Percentiles rank a stretch among this genome's conserved stretches.
These are phyloP conservation scores for Aspergillus indologenus DNA, from an alignment of 495 filamentous ascomycete species.

Conservation along the genomic window DNA sequence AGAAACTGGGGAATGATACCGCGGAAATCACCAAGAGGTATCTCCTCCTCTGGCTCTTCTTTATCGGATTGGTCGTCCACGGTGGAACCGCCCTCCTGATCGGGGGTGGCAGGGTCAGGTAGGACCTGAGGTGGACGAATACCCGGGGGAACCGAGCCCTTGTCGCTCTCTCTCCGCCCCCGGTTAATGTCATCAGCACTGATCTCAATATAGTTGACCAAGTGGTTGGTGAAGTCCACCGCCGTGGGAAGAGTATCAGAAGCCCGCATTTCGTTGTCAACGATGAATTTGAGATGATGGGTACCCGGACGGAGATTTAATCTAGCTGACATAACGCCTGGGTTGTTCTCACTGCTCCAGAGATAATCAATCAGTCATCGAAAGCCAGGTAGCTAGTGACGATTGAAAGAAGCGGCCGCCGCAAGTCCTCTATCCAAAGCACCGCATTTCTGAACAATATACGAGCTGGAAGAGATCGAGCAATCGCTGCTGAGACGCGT, in stretches of 20 bases:
- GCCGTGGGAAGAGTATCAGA: slow-evolving; percentile 86
- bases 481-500: background rate
- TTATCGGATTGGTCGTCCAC: slow-evolving; percentile 42
- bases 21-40: slow-evolving; percentile 46
- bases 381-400: background rate
- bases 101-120: slow-evolving; percentile 33
- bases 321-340: slow-evolving; percentile 63
- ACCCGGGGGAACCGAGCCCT: slow-evolving; percentile 32
- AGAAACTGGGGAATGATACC: slow-evolving; percentile 78
- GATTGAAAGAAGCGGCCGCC: background rate
- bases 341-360: slow-evolving; percentile 33
- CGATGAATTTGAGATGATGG: slow-evolving; percentile 94
- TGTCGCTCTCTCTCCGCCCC: slow-evolving; percentile 36
- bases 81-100: slow-evolving; percentile 32
- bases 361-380: background rate
- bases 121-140: slow-evolving; percentile 47
- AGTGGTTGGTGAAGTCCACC: slow-evolving; percentile 92
- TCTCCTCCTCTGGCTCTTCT: slow-evolving; percentile 45
- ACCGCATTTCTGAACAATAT: background rate
- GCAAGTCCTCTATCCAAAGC: background rate
- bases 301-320: slow-evolving; percentile 86
- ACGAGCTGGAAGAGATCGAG: background rate
- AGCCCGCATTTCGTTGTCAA: slow-evolving; percentile 87
- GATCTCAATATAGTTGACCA: slow-evolving; percentile 97
- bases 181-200: slow-evolving; percentile 64